Evolutionary conservation across 495 filamentous ascomycete species (phyloP).

Genomic region (Penicillium simplicissimum): DNA sequence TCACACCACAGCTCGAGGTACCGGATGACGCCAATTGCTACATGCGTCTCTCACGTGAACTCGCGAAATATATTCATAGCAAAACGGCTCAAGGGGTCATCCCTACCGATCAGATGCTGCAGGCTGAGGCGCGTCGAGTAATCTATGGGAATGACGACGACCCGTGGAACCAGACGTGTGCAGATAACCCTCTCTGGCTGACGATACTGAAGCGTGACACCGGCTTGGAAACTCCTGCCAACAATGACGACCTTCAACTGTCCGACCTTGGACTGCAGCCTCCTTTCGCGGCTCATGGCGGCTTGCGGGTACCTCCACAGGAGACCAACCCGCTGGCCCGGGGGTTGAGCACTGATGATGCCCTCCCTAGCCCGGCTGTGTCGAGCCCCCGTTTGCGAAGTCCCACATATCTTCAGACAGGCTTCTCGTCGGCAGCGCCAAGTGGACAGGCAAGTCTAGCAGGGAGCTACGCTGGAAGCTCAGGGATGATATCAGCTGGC

Average conservation of each 20-base stretch:
- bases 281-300: constrained; percentile 38
- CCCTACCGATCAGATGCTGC: constrained; percentile 62
- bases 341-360: constrained; percentile 26
- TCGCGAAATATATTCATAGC: constrained; percentile 55
- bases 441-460: constrained; percentile 42
- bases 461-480: constrained; percentile 43
- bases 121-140: constrained; percentile 61
- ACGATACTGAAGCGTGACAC: constrained; percentile 65
- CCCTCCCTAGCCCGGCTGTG: constrained; percentile 31
- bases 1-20: constrained; percentile 27
- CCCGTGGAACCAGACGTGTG: constrained; percentile 70
- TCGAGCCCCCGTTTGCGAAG: constrained; percentile 41
- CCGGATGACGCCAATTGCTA: constrained; percentile 47
- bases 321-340: constrained; percentile 36
- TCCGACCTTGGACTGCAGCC: constrained; percentile 43
- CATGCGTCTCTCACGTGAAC: constrained; percentile 56
- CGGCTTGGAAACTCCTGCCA: constrained; percentile 46
- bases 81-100: constrained; percentile 51
- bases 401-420: constrained; percentile 36
- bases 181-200: constrained; percentile 66
- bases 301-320: constrained; percentile 31
- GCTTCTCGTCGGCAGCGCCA: constrained; percentile 38
- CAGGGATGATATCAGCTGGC: constrained; percentile 35
- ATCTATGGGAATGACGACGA: constrained; percentile 69
- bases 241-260: constrained; percentile 39